phyloP scores from a whole-genome alignment of 306 rosid genomes.

The Crataegus laevigata region DNA sequence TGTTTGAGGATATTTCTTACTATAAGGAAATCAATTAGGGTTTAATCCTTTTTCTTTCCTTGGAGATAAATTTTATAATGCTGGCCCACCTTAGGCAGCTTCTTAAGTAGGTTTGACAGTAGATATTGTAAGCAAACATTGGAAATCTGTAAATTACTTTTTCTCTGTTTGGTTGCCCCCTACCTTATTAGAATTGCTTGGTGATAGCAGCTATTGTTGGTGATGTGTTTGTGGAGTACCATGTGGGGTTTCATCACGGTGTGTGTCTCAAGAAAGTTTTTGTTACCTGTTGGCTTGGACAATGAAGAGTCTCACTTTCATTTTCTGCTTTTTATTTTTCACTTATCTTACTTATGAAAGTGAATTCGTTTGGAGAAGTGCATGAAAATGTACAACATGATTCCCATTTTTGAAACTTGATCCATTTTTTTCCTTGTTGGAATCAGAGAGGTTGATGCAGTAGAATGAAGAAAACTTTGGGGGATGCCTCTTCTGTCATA shows the following conservation, averaged over 20 bases:
- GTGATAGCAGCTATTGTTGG: background rate
- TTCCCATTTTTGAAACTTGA: background rate
- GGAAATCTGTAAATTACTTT: background rate
- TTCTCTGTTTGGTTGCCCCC: background rate
- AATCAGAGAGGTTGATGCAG: constrained; percentile 13
- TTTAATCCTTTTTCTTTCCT: background rate
- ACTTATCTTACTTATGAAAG: background rate
- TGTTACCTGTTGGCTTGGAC: background rate
- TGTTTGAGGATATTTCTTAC: background rate
- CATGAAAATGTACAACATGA: background rate
- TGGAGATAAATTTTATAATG: background rate
- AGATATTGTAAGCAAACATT: background rate
- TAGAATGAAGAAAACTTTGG: constrained; percentile 5
- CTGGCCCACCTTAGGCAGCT: background rate
- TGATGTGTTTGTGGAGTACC: background rate
- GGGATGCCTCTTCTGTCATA: background rate
- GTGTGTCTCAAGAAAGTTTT: background rate
- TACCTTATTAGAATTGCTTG: background rate
- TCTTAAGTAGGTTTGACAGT: background rate
- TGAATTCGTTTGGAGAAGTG: background rate
- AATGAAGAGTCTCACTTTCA: background rate
- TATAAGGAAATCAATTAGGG: background rate
- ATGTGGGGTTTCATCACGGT: background rate
- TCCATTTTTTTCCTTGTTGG: background rate
- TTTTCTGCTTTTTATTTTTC: background rate